Conservation (phyloP, 208 protist species). For the Leishmania tarentolae region DNA sequence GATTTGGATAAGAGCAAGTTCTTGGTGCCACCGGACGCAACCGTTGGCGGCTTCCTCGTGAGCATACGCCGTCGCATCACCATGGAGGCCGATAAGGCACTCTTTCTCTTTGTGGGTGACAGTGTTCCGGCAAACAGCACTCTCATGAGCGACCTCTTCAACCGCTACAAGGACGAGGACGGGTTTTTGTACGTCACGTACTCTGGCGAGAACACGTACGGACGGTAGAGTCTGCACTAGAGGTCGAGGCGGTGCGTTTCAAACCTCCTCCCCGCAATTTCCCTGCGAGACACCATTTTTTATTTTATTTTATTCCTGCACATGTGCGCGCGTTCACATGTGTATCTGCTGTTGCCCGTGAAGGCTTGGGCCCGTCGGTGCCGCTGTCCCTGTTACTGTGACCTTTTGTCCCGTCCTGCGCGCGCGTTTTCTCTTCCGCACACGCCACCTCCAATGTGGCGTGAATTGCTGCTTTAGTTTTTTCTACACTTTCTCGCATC, state of each 20-base stretch:
- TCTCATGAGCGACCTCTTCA: constrained; percentile 78
- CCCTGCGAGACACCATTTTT: not conserved
- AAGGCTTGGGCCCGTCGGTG: not conserved
- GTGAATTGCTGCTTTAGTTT: not conserved
- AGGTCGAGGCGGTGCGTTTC: not conserved
- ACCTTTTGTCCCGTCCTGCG: not conserved
- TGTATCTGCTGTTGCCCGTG: not conserved
- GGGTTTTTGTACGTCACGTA: constrained; percentile 93
- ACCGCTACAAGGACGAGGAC: constrained; percentile 94
- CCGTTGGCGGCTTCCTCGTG: constrained; percentile 94
- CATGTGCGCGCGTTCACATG: not conserved
- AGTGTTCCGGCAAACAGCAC: constrained; percentile 81
- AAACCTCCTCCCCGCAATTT: not conserved
- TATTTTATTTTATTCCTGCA: not conserved
- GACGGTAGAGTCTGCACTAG: constrained; percentile 19
- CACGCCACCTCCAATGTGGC: not conserved
- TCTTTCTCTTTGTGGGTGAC: constrained; percentile 95
- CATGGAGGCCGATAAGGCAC: constrained; percentile 88
- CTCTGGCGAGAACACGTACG: constrained; percentile 92
- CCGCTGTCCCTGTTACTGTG: not conserved
- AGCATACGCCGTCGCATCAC: constrained; percentile 94
- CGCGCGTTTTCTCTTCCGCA: not conserved
- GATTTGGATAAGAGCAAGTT: constrained; percentile 95
- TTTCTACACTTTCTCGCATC: not conserved
- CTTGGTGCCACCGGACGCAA: constrained; percentile 86